Conservation (phyloP, 306 rosid genomes). For the Citrullus amarus region DNA sequence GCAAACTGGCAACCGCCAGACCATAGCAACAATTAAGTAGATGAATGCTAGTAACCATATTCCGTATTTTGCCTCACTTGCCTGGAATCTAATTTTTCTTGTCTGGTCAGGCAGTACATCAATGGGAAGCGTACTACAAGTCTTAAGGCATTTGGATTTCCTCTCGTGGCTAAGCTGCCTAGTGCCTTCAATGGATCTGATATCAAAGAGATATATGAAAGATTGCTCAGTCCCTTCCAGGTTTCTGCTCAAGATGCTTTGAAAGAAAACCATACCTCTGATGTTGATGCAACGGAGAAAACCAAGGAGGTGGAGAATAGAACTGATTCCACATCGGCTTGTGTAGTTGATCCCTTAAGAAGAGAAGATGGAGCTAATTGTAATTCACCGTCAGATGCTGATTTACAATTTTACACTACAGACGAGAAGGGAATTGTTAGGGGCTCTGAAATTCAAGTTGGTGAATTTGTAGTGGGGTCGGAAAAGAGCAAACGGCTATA, state of each 20-base stretch:
- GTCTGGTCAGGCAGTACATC: conserved; percentile 52
- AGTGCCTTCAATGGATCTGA: conserved; percentile 38
- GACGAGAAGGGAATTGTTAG: conserved; percentile 63
- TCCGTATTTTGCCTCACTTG: background rate
- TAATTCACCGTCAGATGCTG: conserved; percentile 29
- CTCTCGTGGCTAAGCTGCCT: conserved; percentile 25
- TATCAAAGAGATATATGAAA: conserved; percentile 47
- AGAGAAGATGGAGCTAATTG: conserved; percentile 24
- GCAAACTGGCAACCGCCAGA: background rate
- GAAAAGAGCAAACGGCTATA: conserved; percentile 32
- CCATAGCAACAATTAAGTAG: background rate
- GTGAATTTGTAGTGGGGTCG: conserved; percentile 36
- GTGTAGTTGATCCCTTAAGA: conserved; percentile 17
- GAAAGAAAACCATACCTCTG: conserved; percentile 25
- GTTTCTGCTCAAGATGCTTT: conserved; percentile 25
- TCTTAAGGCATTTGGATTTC: conserved; percentile 90
- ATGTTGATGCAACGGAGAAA: conserved; percentile 30
- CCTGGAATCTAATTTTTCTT: conserved; percentile 16
- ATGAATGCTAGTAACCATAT: background rate
- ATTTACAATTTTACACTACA: conserved; percentile 50
- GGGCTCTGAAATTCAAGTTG: conserved; percentile 44
- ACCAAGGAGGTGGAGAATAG: conserved; percentile 24
- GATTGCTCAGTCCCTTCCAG: conserved; percentile 52
- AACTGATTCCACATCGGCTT: conserved; percentile 16
- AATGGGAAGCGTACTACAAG: conserved; percentile 49